Evolutionary conservation across 2,329 filamentous ascomycete genomes (phyloP), one percentile per base, ranked within the genome.

Genomic region (Metarhizium rileyi): DNA sequence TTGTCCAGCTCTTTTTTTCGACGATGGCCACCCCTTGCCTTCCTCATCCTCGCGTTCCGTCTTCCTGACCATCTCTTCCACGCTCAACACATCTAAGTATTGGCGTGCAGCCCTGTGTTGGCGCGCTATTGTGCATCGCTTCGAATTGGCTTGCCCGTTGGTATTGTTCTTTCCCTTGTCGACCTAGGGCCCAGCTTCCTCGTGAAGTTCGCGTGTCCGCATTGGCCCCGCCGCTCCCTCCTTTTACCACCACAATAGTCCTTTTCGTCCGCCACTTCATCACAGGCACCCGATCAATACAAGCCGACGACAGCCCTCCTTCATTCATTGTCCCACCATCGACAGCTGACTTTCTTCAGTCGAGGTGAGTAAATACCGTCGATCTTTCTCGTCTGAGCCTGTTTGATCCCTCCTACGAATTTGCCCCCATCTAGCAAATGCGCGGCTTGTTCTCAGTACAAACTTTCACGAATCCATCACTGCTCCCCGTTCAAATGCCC

Each of bases 161-260:
- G 18, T 46, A 43, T 51, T 51, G 46, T 49, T 51, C 42, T 46
- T 22, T 42, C 18, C 23, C 44, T 27, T 45, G 8, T 33, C 12
- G 12, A 36, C 46, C 30, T 42, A 43, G 46, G 46, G 46, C 30
- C 46, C 35, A 42, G 42, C 23, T 27, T n/a, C 28, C n/a, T 33
- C 30, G 10, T 14, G 12, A 2, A 20, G 9, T 42, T 20, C 18
- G 35, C 35, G 12, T 35, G 30, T 42, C 46, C 25, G 46, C 50
- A 26, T 38, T 51, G 50, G 50, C 46, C 50, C 50, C 42, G 23
- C 50, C n/a, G 42, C 35, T 51, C 28, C 18, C 46, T 49, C 50
- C 50, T 49, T 49, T 51, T 14, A 38, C 46, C 33, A 49, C 50
- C 46, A 51, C 46, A 46, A 44, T 46, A 20, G 35, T 28, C 25